Conservation (phyloP, 2,329 filamentous ascomycete species). For the Trichoderma lentiforme region DNA sequence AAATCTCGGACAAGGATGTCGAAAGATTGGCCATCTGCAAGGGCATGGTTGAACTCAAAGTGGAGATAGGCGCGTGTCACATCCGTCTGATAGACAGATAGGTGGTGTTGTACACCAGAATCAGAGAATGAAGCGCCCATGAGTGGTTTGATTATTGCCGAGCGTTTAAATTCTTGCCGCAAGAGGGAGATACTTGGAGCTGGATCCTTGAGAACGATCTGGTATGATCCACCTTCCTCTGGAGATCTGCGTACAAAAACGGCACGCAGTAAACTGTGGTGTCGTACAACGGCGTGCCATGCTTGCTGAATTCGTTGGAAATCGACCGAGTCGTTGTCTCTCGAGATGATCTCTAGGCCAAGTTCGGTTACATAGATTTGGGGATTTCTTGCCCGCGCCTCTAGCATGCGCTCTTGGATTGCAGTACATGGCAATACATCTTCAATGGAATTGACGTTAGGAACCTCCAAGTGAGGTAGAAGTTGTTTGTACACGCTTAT, state of each 20-base stretch:
- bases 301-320: background rate
- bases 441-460: background rate
- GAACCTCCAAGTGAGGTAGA: background rate
- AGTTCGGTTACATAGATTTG: background rate
- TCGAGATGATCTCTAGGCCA: background rate
- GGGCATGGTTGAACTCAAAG: background rate
- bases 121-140: background rate
- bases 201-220: background rate
- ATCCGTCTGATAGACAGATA: background rate
- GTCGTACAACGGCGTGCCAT: background rate
- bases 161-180: background rate
- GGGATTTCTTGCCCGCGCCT: background rate
- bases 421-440: background rate
- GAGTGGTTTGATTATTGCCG: background rate
- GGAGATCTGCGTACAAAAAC: background rate
- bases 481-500: background rate
- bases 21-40: background rate
- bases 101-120: background rate
- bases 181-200: background rate
- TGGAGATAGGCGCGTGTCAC: background rate
- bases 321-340: background rate
- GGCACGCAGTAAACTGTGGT: background rate
- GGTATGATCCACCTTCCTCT: background rate
- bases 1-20: background rate
- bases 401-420: background rate